Conservation (phyloP, 768 basidiomycete species). For the Tricholoma sp. region DNA sequence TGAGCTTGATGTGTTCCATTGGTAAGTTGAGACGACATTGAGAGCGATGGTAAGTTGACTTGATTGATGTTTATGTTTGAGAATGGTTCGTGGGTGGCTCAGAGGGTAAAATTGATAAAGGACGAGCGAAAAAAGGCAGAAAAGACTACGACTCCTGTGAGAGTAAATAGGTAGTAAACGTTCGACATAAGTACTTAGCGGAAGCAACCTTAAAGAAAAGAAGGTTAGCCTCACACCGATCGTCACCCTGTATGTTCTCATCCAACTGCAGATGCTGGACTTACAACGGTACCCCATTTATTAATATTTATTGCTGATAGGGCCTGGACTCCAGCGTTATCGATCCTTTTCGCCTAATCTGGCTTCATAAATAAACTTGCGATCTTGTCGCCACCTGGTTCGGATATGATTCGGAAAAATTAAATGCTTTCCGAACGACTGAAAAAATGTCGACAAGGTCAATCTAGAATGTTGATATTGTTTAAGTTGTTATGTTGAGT, state of each 20-base stretch:
- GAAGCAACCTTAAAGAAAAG: neutral
- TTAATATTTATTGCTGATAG: neutral
- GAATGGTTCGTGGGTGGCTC: neutral
- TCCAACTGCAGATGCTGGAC: neutral
- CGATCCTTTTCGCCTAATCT: neutral
- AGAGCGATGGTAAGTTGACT: neutral
- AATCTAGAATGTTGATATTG: neutral
- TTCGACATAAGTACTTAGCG: neutral
- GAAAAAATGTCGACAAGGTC: neutral
- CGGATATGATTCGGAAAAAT: neutral
- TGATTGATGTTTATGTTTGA: neutral
- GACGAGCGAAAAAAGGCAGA: neutral
- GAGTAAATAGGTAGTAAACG: neutral
- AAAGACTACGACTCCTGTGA: neutral
- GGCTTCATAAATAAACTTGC: neutral
- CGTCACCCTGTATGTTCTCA: neutral
- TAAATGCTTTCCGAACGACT: neutral
- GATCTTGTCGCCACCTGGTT: neutral
- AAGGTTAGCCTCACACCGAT: neutral
- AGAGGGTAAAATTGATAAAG: neutral
- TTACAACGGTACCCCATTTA: slow-evolving; percentile 2
- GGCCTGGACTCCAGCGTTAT: neutral
- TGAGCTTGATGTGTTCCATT: neutral
- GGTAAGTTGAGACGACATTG: neutral
- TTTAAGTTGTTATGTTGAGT: neutral